Evolutionary conservation across 164 flowering plant species (phyloP).

Genomic region (Magnolia changhungtana): DNA sequence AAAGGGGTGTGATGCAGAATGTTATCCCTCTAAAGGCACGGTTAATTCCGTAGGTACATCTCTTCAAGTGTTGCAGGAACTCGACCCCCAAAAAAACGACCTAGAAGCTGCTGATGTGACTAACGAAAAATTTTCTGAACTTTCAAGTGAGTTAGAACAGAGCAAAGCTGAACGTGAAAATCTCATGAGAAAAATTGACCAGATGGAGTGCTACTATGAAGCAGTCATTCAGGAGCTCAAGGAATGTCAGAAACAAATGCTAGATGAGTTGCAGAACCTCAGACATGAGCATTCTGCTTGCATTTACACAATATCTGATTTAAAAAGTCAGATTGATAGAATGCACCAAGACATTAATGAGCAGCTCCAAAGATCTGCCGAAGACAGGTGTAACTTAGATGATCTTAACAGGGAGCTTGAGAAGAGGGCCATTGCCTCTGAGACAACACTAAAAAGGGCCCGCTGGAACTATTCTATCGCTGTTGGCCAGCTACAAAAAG

Average conservation of each 20-base stretch:
- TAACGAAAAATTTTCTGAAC: conserved; percentile 52
- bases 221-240: conserved; percentile 86
- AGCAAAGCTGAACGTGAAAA: conserved; percentile 65
- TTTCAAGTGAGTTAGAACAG: conserved; percentile 69
- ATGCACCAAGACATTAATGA: conserved; percentile 62
- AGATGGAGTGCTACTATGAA: conserved; percentile 97
- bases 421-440: conserved; percentile 66
- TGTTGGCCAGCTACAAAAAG: conserved; percentile 79
- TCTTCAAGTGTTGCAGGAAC: conserved; percentile 7
- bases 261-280: conserved; percentile 77
- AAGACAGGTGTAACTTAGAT: conserved; percentile 54
- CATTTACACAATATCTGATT: conserved; percentile 57
- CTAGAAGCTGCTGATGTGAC: conserved; percentile 29
- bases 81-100: conserved; percentile 15
- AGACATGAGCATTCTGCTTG: conserved; percentile 79
- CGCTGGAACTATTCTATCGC: conserved; percentile 82
- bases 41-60: conserved; percentile 35
- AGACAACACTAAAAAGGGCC: conserved; percentile 74
- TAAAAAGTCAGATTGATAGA: conserved; percentile 64
- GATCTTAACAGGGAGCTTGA: conserved; percentile 74
- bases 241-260: conserved; percentile 82
- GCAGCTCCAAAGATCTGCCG: conserved; percentile 44
- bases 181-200: conserved; percentile 70
- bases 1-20: conserved; percentile 27
- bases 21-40: conserved; percentile 42